Evolutionary conservation across 2,329 filamentous ascomycete species (phyloP), one percentile per base, ranked within the genome.

Genomic region (Claviceps pusilla): DNA sequence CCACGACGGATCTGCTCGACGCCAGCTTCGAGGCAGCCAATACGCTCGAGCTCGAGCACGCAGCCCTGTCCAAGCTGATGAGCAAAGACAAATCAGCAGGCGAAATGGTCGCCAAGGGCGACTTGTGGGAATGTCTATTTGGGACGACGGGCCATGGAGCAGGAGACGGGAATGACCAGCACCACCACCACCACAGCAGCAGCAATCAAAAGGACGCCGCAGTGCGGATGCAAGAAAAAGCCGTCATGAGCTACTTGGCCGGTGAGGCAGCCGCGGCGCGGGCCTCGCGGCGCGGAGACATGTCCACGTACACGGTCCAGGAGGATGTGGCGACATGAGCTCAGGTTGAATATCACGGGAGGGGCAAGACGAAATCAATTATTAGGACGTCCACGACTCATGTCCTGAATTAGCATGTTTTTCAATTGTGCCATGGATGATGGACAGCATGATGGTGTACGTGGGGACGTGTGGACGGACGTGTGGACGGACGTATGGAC

Each of bases 81-180:
- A 79, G 77, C 43, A 84, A 83, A 59, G 80, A 82, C 31, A 79
- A 78, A 54, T 76, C 79, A 2, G 84, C 84, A 0, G 91, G 91
- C 0, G 93, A 97, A 68, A 73, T 87, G 55, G 87, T 97, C 3
- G 76, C 80, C 48, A 79, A 85, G 58, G 78, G 82, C 12, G 91
- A 96, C 66, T 65, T 97, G 47, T 96, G 90, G 91, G 80, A 82
- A 58, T 97, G 91, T 68, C 71, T 96, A 1, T 96, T 96, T 73
- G 86, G 87, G 0, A 69, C 73, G 50, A 74, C 75, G 16, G 64
- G 65, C 41, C 68, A 66, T 28, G 58, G 46, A n/a, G 29, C 29
- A 10, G 12, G 12, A 16, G 31, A 47, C 14, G 28, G 4, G 7
- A 56, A 63, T 65, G 41, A 61, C 28, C 54, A 52, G 41, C 54